These are phyloP conservation scores for Pseudonitzschia pungens DNA, from an alignment of 108 stramenopile genomes.

Conservation along the genomic window DNA sequence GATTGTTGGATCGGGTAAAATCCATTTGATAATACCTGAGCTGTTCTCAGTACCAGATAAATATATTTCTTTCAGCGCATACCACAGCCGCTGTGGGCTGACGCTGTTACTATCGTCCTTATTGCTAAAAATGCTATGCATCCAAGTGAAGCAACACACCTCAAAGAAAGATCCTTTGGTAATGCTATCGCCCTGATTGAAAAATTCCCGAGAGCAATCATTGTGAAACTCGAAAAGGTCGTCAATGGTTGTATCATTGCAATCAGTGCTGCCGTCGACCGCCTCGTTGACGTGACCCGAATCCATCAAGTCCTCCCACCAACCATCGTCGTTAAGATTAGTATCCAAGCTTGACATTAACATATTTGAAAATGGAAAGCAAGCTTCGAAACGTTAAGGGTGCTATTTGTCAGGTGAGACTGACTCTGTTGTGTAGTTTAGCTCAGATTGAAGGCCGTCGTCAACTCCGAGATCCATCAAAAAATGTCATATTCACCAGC, in stretches of 20 bases:
- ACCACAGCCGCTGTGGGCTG: constrained; percentile 10
- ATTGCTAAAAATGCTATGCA: neutral
- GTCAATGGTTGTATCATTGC: neutral
- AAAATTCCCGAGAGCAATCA: constrained; percentile 13
- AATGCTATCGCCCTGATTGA: constrained; percentile 8
- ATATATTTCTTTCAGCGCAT: constrained; percentile 9
- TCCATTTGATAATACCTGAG: constrained; percentile 18
- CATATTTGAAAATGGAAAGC: neutral
- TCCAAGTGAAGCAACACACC: constrained; percentile 25
- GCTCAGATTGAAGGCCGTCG: neutral
- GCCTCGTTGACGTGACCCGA: neutral
- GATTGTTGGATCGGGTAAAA: constrained; percentile 9
- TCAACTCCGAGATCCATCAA: no score
- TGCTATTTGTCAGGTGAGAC: neutral
- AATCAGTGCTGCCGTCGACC: neutral
- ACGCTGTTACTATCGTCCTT: neutral
- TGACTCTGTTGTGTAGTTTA: neutral
- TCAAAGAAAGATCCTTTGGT: constrained; percentile 17
- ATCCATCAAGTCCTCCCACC: constrained; percentile 8
- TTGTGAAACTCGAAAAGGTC: constrained; percentile 7
- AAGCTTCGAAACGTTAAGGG: neutral
- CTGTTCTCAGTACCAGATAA: neutral
- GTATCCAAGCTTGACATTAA: neutral
- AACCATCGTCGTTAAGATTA: neutral
- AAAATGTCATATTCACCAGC: no score